Conservation (phyloP, 1,284 basidiomycete genomes). For the Mycocalia duriaeana region DNA sequence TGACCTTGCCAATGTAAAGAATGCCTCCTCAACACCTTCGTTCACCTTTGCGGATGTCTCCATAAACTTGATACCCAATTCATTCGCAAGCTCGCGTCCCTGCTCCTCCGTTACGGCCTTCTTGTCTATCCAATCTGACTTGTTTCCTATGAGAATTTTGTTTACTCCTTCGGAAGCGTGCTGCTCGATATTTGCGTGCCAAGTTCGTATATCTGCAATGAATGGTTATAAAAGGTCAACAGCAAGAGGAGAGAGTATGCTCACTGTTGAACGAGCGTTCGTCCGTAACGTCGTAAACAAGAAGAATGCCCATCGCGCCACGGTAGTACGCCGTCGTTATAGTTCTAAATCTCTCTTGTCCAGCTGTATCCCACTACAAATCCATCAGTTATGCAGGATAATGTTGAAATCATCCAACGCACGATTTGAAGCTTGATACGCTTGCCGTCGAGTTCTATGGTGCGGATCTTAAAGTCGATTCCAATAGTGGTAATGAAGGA, state of each 20-base stretch:
- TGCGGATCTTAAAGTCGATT: constrained; percentile 94
- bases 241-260: constrained; percentile 26
- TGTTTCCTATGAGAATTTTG: constrained; percentile 99
- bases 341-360: constrained; percentile 98
- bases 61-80: constrained; percentile 93
- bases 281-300: constrained; percentile 99
- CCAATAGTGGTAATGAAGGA: constrained; percentile 99
- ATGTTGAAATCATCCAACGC: constrained; percentile 24
- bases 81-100: constrained; percentile 77
- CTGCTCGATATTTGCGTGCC: constrained; percentile 98
- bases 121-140: constrained; percentile 98
- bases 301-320: constrained; percentile 97
- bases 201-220: constrained; percentile 88
- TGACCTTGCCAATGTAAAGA: constrained; percentile 94
- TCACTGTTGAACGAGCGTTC: constrained; percentile 95
- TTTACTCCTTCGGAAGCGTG: constrained; percentile 98
- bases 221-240: constrained; percentile 5
- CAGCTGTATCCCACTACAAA: constrained; percentile 93
- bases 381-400: constrained; percentile 3
- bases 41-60: constrained; percentile 98
- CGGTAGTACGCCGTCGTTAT: constrained; percentile 99
- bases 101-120: constrained; percentile 86
- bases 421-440: constrained; percentile 96
- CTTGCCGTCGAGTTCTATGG: constrained; percentile 94
- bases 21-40: constrained; percentile 97